Evolutionary conservation across 1,139 yeast species (phyloP).

Genomic region (Protomyces inundatus): DNA sequence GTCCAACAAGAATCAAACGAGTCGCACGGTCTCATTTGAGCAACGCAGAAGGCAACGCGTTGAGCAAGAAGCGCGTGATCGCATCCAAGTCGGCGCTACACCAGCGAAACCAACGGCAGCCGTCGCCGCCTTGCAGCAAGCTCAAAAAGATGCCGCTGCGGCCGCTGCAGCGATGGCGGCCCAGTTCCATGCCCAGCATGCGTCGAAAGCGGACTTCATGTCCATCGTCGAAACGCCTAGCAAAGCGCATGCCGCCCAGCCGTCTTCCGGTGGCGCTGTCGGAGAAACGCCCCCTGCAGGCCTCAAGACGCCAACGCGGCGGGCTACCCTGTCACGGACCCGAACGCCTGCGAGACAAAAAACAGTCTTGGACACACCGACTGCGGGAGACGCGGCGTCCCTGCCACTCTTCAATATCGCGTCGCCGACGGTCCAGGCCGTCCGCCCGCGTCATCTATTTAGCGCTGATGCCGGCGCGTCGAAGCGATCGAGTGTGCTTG

Average conservation of each 20-base stretch:
- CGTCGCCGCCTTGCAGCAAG: not conserved
- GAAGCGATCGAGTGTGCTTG: not conserved
- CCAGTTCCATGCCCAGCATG: not conserved
- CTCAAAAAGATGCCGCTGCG: not conserved
- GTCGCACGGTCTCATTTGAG: constrained; percentile 2
- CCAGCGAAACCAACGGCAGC: constrained; percentile 1
- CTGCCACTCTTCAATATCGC: not conserved
- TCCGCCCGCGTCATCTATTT: not conserved
- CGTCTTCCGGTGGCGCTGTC: not conserved
- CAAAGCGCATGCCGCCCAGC: not conserved
- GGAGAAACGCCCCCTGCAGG: not conserved
- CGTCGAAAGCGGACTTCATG: constrained; percentile 21
- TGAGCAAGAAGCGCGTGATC: constrained; percentile 9
- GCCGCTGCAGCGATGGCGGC: not conserved
- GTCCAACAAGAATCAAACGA: not conserved
- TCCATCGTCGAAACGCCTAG: constrained; percentile 14
- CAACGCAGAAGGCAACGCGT: constrained; percentile 2
- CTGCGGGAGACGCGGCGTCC: not conserved
- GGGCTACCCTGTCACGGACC: not conserved
- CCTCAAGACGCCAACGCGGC: not conserved
- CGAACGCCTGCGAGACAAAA: not conserved
- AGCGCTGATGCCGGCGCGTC: not conserved
- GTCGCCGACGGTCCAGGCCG: not conserved
- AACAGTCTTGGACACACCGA: not conserved
- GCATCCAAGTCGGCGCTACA: constrained; percentile 16